These are phyloP conservation scores for Teratosphaeriaceae sp. DNA, from an alignment of 2,329 filamentous ascomycete genomes.

Conservation along the genomic window DNA sequence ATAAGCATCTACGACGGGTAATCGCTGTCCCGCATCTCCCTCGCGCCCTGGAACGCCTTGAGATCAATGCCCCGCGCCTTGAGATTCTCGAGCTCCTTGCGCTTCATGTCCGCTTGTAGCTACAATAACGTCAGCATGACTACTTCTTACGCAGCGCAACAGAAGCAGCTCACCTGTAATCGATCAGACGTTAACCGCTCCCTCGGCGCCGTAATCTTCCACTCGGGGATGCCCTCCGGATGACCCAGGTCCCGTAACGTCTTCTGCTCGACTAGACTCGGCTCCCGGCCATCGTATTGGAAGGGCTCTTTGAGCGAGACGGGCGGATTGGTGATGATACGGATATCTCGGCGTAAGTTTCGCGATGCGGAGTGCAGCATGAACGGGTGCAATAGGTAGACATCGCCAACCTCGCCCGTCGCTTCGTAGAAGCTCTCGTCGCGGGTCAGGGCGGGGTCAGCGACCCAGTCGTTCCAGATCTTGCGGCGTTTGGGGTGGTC, in stretches of 20 bases:
- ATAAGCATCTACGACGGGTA: constrained; percentile 2
- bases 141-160: background rate
- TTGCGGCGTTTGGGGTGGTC: constrained; percentile 36
- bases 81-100: constrained; percentile 6
- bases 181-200: constrained; percentile 7
- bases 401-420: constrained; percentile 48
- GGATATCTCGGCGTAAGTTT: constrained; percentile 41
- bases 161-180: background rate
- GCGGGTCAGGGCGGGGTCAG: constrained; percentile 25
- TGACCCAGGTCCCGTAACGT: constrained; percentile 6
- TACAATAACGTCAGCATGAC: background rate
- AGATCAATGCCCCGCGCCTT: constrained; percentile 3
- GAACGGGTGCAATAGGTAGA: constrained; percentile 54
- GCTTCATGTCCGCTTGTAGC: constrained; percentile 6
- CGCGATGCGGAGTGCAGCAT: constrained; percentile 53
- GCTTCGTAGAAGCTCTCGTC: constrained; percentile 48
- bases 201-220: constrained; percentile 7
- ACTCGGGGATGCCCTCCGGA: constrained; percentile 6
- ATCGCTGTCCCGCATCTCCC: background rate
- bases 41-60: background rate
- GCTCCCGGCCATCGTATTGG: constrained; percentile 35
- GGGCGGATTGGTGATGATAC: constrained; percentile 52
- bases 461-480: constrained; percentile 34
- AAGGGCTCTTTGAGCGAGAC: constrained; percentile 48
- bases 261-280: constrained; percentile 9